A percentile compares a stretch with the other conserved stretches of the same genome.
phyloP scores from a whole-genome alignment of 1,284 basidiomycete species.

The Trametes hirsuta region DNA sequence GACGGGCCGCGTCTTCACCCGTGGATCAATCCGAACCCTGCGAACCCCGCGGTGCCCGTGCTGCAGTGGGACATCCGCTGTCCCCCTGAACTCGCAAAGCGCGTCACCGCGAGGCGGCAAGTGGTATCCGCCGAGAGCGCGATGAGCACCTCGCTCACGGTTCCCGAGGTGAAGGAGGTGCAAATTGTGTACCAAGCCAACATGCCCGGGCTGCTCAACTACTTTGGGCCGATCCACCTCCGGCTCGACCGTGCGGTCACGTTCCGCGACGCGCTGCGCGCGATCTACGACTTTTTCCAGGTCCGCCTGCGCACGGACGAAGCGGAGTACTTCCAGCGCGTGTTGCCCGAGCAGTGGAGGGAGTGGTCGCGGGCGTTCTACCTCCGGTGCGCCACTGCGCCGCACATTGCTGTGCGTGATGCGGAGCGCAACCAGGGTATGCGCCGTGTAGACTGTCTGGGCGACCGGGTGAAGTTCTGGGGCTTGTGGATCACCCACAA shows the following conservation, averaged over 20 bases:
- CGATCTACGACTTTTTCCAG: conserved; percentile 42
- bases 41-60: conserved; percentile 35
- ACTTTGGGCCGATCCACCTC: conserved; percentile 39
- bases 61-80: conserved; percentile 43
- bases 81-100: conserved; percentile 37
- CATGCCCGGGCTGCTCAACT: conserved; percentile 21
- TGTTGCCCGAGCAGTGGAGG: conserved; percentile 26
- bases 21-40: conserved; percentile 41
- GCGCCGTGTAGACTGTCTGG: conserved; percentile 42
- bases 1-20: conserved; percentile 31
- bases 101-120: conserved; percentile 36
- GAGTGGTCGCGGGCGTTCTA: conserved; percentile 33
- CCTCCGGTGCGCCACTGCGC: conserved; percentile 22
- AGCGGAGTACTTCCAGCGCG: conserved; percentile 30
- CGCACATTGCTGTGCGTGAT: conserved; percentile 29
- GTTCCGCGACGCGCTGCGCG: conserved; percentile 39
- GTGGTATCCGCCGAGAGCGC: conserved; percentile 18
- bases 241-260: conserved; percentile 26
- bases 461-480: conserved; percentile 37
- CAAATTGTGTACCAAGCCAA: conserved; percentile 33
- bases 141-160: conserved; percentile 31
- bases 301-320: conserved; percentile 34
- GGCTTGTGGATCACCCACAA: conserved; percentile 38
- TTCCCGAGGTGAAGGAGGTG: conserved; percentile 29
- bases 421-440: conserved; percentile 39